phyloP scores from a whole-genome alignment of 179 eudicot genomes.

The Heliamphora ciliata region DNA sequence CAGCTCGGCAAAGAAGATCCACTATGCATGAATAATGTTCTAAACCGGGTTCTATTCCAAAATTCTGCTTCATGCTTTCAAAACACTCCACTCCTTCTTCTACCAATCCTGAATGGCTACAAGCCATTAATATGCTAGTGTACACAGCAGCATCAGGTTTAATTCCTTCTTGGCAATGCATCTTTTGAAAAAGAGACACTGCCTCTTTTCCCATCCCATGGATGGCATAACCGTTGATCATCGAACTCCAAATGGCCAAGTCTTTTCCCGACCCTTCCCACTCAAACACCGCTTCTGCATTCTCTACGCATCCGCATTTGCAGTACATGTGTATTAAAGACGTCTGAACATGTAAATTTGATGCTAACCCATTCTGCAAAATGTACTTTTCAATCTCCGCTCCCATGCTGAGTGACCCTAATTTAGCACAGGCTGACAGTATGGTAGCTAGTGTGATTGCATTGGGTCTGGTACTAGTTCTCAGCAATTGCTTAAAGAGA shows the following conservation, averaged over 20 bases:
- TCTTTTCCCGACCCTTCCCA: not conserved
- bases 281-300: conserved; percentile 6
- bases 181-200: conserved; percentile 7
- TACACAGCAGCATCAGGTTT: conserved; percentile 3
- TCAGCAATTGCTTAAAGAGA: conserved; percentile 1
- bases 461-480: not conserved
- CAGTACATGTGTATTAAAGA: conserved; percentile 13
- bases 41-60: not conserved
- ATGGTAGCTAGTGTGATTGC: conserved; percentile 9
- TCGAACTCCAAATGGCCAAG: conserved; percentile 10
- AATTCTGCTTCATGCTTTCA: not conserved
- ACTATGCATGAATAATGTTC: conserved; percentile 8
- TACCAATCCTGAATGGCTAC: conserved; percentile 9
- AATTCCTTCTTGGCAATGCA: conserved; percentile 2
- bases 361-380: not conserved
- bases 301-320: conserved; percentile 12
- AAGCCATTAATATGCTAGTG: conserved; percentile 5
- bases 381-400: conserved; percentile 7
- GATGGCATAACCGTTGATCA: conserved; percentile 13
- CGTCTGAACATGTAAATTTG: conserved; percentile 6
- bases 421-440: conserved; percentile 11
- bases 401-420: conserved; percentile 12
- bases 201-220: conserved; percentile 16
- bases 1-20: conserved; percentile 13
- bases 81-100: conserved; percentile 8